These are phyloP conservation scores for Pseudozyma hubeiensis DNA, from an alignment of 1,284 basidiomycete species.

Conservation along the genomic window DNA sequence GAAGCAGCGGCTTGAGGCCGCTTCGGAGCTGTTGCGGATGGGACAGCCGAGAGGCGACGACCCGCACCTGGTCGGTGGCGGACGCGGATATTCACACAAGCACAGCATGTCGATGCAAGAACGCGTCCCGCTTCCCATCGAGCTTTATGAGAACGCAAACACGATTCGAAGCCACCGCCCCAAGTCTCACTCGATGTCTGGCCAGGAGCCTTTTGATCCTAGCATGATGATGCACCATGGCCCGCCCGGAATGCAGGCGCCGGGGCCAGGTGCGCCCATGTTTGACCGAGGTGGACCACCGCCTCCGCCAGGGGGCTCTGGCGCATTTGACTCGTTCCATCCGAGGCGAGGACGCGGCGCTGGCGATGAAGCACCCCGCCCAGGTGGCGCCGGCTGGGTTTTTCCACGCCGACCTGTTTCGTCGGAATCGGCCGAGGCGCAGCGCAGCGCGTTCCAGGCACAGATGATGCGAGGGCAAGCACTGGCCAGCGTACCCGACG, in stretches of 20 bases:
- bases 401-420: conserved; percentile 46
- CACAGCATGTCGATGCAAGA: conserved; percentile 51
- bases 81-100: conserved; percentile 38
- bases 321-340: conserved; percentile 47
- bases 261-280: conserved; percentile 34
- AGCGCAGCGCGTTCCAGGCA: conserved; percentile 43
- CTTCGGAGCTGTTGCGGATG: conserved; percentile 50
- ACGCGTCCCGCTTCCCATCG: conserved; percentile 29
- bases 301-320: conserved; percentile 28
- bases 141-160: conserved; percentile 38
- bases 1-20: conserved; percentile 42
- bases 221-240: conserved; percentile 30
- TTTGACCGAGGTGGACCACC: conserved; percentile 39
- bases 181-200: conserved; percentile 47
- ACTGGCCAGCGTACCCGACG: conserved; percentile 38
- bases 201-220: conserved; percentile 36
- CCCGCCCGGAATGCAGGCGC: conserved; percentile 40
- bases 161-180: conserved; percentile 33
- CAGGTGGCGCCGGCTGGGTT: conserved; percentile 48
- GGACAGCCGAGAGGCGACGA: conserved; percentile 31
- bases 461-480: conserved; percentile 45
- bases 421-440: conserved; percentile 38
- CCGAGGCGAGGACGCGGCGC: conserved; percentile 41
- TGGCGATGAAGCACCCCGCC: conserved; percentile 31
- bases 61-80: conserved; percentile 1